Percentiles rank a stretch among this genome's conserved stretches.
These are phyloP conservation scores for Lodderomyces metapsilosis DNA, from an alignment of 1,139 yeast species.

Conservation along the genomic window DNA sequence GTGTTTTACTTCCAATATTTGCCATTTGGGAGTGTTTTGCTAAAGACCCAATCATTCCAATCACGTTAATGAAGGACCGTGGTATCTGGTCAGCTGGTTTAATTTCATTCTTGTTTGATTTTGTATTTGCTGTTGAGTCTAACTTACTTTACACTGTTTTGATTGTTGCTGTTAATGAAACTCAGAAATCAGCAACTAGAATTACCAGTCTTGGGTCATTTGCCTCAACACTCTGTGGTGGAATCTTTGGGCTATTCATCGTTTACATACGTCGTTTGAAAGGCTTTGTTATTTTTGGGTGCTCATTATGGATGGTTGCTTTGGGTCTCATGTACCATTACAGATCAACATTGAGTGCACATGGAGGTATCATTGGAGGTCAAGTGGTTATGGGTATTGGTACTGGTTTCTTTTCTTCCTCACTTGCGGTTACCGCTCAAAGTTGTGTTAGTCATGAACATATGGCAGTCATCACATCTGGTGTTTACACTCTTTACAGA, in stretches of 20 bases:
- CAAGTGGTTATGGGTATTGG: conserved; percentile 35
- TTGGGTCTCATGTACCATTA: conserved; percentile 34
- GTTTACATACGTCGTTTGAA: conserved; percentile 31
- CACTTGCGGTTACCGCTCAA: conserved; percentile 33
- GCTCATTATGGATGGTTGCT: conserved; percentile 34
- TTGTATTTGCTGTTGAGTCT: conserved; percentile 29
- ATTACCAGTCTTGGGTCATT: conserved; percentile 33
- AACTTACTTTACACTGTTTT: conserved; percentile 36
- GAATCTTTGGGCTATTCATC: conserved; percentile 32
- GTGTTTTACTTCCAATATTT: conserved; percentile 32
- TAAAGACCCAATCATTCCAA: conserved; percentile 32
- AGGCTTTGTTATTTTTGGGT: conserved; percentile 33
- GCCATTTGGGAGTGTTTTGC: conserved; percentile 34
- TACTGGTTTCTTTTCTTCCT: conserved; percentile 36
- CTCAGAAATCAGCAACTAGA: conserved; percentile 34
- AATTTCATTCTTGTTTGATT: conserved; percentile 30
- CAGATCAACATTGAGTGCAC: conserved; percentile 29
- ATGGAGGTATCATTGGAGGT: conserved; percentile 36
- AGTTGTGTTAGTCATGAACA: conserved; percentile 36
- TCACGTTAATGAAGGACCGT: conserved; percentile 32
- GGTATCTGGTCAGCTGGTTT: conserved; percentile 35
- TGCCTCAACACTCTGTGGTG: conserved; percentile 31
- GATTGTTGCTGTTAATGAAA: conserved; percentile 33
- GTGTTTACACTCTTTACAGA: conserved; percentile 32
- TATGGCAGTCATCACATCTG: conserved; percentile 36